phyloP scores from a whole-genome alignment of 164 flowering plant species.

The Aristolochia fimbriata region DNA sequence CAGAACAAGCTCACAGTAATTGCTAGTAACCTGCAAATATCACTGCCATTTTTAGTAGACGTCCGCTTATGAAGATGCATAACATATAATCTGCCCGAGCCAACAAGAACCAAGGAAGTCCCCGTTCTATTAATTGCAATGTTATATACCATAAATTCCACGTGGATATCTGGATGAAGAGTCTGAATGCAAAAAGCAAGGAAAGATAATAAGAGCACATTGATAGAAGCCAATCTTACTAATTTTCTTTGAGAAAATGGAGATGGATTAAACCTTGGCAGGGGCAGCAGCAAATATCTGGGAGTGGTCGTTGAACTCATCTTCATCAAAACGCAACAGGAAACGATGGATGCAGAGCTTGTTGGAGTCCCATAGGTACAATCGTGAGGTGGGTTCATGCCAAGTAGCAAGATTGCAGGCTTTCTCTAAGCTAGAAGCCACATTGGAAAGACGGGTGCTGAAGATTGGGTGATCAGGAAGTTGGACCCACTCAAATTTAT shows the following conservation, averaged over 20 bases:
- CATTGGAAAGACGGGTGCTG: conserved; percentile 7
- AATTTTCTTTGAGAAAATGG: neutral
- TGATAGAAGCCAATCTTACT: neutral
- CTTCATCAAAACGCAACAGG: conserved; percentile 57
- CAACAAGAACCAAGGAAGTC: conserved; percentile 52
- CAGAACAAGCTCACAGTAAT: no score
- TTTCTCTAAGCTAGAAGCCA: conserved; percentile 4
- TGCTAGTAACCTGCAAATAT: neutral
- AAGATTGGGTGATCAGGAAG: conserved; percentile 65
- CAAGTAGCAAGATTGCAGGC: conserved; percentile 51
- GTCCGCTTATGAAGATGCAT: conserved; percentile 62
- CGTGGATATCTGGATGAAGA: conserved; percentile 41
- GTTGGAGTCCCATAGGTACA: conserved; percentile 59
- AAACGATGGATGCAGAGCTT: conserved; percentile 47
- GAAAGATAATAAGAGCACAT: neutral
- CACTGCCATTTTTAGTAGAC: conserved; percentile 31
- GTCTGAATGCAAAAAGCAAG: conserved; percentile 30
- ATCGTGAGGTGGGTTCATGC: conserved; percentile 63
- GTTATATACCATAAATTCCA: conserved; percentile 39
- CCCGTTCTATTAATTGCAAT: conserved; percentile 66
- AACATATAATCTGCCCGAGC: conserved; percentile 44
- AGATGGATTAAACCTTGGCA: conserved; percentile 44
- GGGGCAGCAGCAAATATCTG: conserved; percentile 57
- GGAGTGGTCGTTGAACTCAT: conserved; percentile 43
- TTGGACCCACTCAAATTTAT: conserved; percentile 47